Conservation (phyloP, 2,329 filamentous ascomycete genomes). For the Cercospora zeae-maydis region DNA sequence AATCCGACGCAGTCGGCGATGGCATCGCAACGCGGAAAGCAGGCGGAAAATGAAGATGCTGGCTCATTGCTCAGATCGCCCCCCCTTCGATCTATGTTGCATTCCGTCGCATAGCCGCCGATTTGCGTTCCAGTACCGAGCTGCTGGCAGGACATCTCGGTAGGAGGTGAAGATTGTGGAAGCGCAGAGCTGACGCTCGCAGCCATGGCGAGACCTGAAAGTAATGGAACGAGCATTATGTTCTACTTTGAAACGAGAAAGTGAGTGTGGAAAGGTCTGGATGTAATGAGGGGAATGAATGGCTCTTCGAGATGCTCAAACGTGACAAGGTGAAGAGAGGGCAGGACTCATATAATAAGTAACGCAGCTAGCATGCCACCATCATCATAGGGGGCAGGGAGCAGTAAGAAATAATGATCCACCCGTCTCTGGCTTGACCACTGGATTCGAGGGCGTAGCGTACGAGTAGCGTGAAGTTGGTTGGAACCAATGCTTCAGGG, state of each 20-base stretch:
- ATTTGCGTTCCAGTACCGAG: slow-evolving; percentile 12
- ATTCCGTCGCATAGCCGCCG: slow-evolving; percentile 19
- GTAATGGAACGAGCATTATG: slow-evolving; percentile 3
- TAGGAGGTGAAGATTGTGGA: slow-evolving; percentile 4
- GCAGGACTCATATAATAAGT: not conserved
- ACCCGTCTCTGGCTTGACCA: not conserved
- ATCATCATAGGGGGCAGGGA: not conserved
- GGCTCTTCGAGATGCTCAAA: not conserved
- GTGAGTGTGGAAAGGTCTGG: not conserved
- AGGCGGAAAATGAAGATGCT: slow-evolving; percentile 23
- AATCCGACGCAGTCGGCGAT: slow-evolving; percentile 19
- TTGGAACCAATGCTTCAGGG: not conserved
- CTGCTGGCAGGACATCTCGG: slow-evolving; percentile 11
- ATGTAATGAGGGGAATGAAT: not conserved
- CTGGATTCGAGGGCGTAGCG: not conserved
- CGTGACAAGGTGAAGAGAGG: not conserved
- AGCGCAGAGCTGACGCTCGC: slow-evolving; percentile 9
- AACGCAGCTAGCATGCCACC: not conserved
- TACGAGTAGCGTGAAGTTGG: not conserved
- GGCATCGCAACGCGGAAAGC: slow-evolving; percentile 27
- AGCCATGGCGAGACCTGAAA: slow-evolving; percentile 6
- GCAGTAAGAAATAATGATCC: not conserved
- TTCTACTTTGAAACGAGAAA: not conserved
- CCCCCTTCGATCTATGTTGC: slow-evolving; percentile 24
- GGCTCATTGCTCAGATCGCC: slow-evolving; percentile 22